These are phyloP conservation scores for Yarrowia sp. DNA, from an alignment of 805 yeast species.

Conservation along the genomic window DNA sequence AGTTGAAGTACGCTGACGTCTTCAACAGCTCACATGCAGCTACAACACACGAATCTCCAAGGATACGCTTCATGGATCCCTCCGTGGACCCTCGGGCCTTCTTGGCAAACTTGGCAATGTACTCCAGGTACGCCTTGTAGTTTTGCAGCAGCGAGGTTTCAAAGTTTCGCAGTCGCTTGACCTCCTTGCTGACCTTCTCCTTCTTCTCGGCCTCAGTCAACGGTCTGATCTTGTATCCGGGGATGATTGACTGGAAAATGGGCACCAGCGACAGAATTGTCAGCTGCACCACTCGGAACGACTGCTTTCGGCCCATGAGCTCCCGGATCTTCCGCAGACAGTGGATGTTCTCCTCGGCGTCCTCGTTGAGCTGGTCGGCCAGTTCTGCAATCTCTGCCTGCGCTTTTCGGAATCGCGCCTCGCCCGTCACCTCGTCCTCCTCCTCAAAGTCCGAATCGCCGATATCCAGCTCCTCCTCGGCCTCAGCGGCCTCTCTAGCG, in stretches of 20 bases:
- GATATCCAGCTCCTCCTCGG: conserved; percentile 47
- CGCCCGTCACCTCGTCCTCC: conserved; percentile 57
- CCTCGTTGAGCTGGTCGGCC: conserved; percentile 79
- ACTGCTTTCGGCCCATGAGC: conserved; percentile 55
- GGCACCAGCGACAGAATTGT: conserved; percentile 82
- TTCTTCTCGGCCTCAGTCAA: conserved; percentile 79
- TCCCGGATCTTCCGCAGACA: conserved; percentile 61
- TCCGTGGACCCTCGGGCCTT: conserved; percentile 50
- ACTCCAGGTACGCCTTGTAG: conserved; percentile 70
- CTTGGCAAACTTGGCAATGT: conserved; percentile 56
- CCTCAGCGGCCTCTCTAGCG: conserved; percentile 46
- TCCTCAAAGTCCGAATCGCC: conserved; percentile 48
- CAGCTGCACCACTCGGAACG: conserved; percentile 60
- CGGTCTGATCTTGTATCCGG: conserved; percentile 85
- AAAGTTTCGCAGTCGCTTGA: conserved; percentile 74
- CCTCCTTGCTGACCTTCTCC: conserved; percentile 84
- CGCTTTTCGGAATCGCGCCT: conserved; percentile 62
- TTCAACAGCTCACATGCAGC: conserved; percentile 81
- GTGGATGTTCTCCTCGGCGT: conserved; percentile 83
- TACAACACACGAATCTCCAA: conserved; percentile 59
- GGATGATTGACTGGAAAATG: conserved; percentile 83
- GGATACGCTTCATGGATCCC: conserved; percentile 42
- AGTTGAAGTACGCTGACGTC: conserved; percentile 79
- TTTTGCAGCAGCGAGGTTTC: conserved; percentile 78
- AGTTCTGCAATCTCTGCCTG: conserved; percentile 85